Evolutionary conservation across 2,329 filamentous ascomycete species (phyloP).

Genomic region (Colletotrichum caudatum): DNA sequence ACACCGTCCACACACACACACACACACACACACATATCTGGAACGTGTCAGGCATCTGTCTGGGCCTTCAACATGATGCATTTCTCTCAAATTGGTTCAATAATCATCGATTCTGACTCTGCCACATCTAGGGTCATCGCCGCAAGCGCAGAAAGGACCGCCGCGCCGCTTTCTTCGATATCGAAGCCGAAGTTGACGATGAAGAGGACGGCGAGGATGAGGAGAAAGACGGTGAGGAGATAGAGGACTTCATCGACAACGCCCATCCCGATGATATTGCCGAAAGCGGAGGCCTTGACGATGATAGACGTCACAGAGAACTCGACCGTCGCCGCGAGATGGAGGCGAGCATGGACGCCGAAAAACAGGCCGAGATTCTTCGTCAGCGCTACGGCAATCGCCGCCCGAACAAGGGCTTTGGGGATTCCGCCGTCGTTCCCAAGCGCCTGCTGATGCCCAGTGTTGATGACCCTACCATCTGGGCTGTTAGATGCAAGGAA

Average conservation of each 20-base stretch:
- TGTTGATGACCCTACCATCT: slow-evolving; percentile 96
- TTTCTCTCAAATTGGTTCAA: background rate
- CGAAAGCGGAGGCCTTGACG: slow-evolving; percentile 82
- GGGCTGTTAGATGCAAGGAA: slow-evolving; percentile 91
- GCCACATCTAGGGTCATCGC: slow-evolving; percentile 68
- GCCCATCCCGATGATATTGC: slow-evolving; percentile 91
- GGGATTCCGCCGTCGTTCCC: slow-evolving; percentile 82
- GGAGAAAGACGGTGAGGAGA: slow-evolving; percentile 87
- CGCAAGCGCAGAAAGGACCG: slow-evolving; percentile 84
- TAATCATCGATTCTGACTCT: background rate
- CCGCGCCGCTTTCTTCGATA: slow-evolving; percentile 92
- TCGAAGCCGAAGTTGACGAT: slow-evolving; percentile 97
- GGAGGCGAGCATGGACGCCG: slow-evolving; percentile 88
- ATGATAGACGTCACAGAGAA: slow-evolving; percentile 93
- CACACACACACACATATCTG: too few species aligned
- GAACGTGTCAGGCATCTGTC: background rate
- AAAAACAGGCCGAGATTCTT: slow-evolving; percentile 89
- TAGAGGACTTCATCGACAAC: slow-evolving; percentile 87
- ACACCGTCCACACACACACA: too few species aligned
- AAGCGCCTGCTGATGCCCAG: slow-evolving; percentile 90
- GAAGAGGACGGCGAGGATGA: slow-evolving; percentile 90
- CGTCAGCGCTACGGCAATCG: slow-evolving; percentile 90
- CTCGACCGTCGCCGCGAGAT: slow-evolving; percentile 92
- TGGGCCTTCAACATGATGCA: background rate
- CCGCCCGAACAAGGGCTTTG: slow-evolving; percentile 71